These are phyloP conservation scores for Trichoderma cornu-damae DNA, from an alignment of 2,329 filamentous ascomycete species.

Conservation along the genomic window DNA sequence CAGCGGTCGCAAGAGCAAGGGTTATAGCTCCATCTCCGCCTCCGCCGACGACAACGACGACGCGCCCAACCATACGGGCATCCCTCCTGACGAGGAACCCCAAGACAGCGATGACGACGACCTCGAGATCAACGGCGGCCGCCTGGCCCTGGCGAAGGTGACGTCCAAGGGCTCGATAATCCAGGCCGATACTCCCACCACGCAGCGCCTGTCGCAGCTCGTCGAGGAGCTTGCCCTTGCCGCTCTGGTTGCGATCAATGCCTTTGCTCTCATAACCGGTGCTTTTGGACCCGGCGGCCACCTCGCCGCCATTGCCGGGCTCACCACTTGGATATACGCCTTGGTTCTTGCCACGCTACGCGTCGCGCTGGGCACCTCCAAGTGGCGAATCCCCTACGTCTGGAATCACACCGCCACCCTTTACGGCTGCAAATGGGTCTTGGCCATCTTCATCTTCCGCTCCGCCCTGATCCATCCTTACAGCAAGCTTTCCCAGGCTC, in stretches of 20 bases:
- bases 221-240: constrained; percentile 72
- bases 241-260: constrained; percentile 65
- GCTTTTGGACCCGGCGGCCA: constrained; percentile 55
- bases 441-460: constrained; percentile 71
- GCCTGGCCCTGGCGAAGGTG: constrained; percentile 54
- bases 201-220: constrained; percentile 63
- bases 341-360: constrained; percentile 67
- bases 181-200: constrained; percentile 69
- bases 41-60: constrained; percentile 43
- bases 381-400: constrained; percentile 63
- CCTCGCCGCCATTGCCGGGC: constrained; percentile 58
- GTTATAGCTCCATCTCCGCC: constrained; percentile 54
- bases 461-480: constrained; percentile 75
- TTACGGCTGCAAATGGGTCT: constrained; percentile 78
- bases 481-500: constrained; percentile 55
- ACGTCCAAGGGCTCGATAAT: constrained; percentile 60
- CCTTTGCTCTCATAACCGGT: constrained; percentile 56
- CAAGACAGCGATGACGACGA: constrained; percentile 53
- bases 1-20: constrained; percentile 45
- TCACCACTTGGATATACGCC: constrained; percentile 77
- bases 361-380: constrained; percentile 59
- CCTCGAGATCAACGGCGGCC: constrained; percentile 53
- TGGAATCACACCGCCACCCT: constrained; percentile 92
- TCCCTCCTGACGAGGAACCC: constrained; percentile 45
- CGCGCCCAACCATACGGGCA: constrained; percentile 45